Evolutionary conservation across 1,139 yeast genomes (phyloP).

Genomic region (Candida albicans): DNA sequence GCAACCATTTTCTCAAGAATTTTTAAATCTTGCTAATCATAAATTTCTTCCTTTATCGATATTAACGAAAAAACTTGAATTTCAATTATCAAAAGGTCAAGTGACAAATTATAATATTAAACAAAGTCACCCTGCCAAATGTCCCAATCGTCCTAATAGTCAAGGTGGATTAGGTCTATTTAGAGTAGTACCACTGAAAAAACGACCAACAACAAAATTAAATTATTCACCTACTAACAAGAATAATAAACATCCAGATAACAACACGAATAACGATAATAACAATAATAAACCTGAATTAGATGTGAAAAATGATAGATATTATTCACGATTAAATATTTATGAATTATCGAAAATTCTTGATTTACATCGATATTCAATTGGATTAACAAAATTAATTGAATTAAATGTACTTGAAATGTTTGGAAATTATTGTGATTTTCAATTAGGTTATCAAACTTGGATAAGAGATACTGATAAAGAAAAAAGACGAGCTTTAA

Average conservation of each 20-base stretch:
- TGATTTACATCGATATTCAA: constrained; percentile 23
- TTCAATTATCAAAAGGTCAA: constrained; percentile 9
- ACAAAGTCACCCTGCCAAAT: constrained; percentile 2
- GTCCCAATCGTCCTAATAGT: constrained; percentile 12
- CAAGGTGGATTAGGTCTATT: constrained; percentile 5
- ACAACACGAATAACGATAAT: neutral
- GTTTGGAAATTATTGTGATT: constrained; percentile 57
- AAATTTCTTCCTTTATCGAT: constrained; percentile 13
- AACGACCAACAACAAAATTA: neutral
- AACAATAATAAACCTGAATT: neutral
- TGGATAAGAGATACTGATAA: constrained; percentile 78
- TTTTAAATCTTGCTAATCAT: constrained; percentile 7
- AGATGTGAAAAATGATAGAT: constrained; percentile 17
- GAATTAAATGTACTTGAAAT: constrained; percentile 62
- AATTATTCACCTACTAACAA: neutral
- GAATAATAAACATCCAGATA: too few relatives aligned
- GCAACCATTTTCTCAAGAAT: constrained; percentile 15
- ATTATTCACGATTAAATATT: constrained; percentile 31
- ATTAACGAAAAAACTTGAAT: constrained; percentile 8
- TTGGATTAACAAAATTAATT: constrained; percentile 28
- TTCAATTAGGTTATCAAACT: constrained; percentile 70
- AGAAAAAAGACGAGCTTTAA: constrained; percentile 47
- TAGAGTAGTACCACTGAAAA: constrained; percentile 1
- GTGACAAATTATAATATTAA: constrained; percentile 8
- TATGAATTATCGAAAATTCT: constrained; percentile 28